Evolutionary conservation across 2,329 filamentous ascomycete genomes (phyloP).

Genomic region (Nemania serpens): DNA sequence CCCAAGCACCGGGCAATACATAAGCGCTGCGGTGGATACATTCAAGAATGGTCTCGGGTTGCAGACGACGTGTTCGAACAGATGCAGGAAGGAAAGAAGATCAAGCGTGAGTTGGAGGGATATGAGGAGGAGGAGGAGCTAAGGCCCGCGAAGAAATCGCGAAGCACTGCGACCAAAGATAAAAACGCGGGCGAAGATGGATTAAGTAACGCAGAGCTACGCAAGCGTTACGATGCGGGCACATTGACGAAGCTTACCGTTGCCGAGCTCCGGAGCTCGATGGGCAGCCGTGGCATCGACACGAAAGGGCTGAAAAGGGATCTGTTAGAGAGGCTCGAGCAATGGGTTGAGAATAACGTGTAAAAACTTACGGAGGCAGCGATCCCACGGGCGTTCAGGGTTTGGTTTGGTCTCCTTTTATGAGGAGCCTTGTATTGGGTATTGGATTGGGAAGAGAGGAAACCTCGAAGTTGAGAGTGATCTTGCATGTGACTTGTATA

Average conservation of each 20-base stretch:
- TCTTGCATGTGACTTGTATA: no score
- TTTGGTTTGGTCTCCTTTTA: neutral
- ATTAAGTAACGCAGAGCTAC: conserved; percentile 54
- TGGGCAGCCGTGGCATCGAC: conserved; percentile 53
- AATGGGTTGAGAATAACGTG: conserved; percentile 58
- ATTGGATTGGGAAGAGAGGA: no score
- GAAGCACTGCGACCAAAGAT: conserved; percentile 40
- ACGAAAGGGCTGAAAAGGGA: conserved; percentile 58
- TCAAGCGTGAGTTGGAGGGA: conserved; percentile 57
- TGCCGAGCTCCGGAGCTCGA: conserved; percentile 55
- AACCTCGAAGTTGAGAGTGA: no score
- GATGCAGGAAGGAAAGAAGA: conserved; percentile 45
- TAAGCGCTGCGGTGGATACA: conserved; percentile 80
- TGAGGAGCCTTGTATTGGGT: neutral
- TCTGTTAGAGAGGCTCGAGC: conserved; percentile 59
- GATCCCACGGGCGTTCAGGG: conserved; percentile 2
- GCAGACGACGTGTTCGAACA: conserved; percentile 61
- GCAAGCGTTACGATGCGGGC: conserved; percentile 49
- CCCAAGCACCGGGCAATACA: conserved; percentile 87
- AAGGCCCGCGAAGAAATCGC: conserved; percentile 53
- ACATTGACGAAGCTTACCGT: conserved; percentile 60
- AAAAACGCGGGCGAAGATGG: conserved; percentile 40
- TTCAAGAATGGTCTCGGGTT: conserved; percentile 75
- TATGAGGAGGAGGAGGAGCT: conserved; percentile 44
- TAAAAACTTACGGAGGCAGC: conserved; percentile 1